Base-by-base conservation (phyloP, 129 eudicot species). In the Erigeron canadensis region DNA sequence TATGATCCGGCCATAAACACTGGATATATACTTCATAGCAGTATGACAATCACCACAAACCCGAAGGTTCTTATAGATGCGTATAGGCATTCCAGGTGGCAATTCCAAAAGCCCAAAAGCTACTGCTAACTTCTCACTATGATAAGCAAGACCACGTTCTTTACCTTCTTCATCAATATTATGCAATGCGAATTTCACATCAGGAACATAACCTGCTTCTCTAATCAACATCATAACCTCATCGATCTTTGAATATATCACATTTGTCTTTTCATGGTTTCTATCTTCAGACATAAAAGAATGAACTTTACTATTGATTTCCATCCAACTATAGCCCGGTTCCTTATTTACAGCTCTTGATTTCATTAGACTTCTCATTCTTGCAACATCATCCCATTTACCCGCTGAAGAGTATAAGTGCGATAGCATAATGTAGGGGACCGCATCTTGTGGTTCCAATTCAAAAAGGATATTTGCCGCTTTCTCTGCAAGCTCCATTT, bases 11-110 rank as follows among this genome's bases (percentile, higher is more conserved):
- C 38, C 8, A 72, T 72, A 90, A 51, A 85, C 87, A 22, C 74
- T 63, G 6, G 96, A 90, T 61, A 87, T 70, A 43, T 79, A 83
- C 75, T 87, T 90, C 96, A 90, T 90, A 0, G 91, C 95, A 66
- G 72, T 85, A 75, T 90, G 96, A 62, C 95, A 90, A 70, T 90
- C 96, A 5, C 96, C 96, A 67, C 96, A 89, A 21, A 86, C 93
- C 68, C 96, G 55, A 28, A 89, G 82, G 40, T 90, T 90, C 81
- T 90, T 90, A 43, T 72, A 90, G 28, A 90, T 66, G 58, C 94
- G 63, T 28, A 90, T 72, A 1, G 85, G 84, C 10, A 41, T 79
- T 42, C 83, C 86, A 10, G 34, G 37, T 18, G 95, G 91, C 82
- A 85, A 58, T 39, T 77, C 81, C 45, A 90, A 56, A 44, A 90